These are phyloP conservation scores for Bryoerythrophyllum caledonicum DNA, from an alignment of 225 moss, liverwort and hornwort species.

Conservation along the genomic window DNA sequence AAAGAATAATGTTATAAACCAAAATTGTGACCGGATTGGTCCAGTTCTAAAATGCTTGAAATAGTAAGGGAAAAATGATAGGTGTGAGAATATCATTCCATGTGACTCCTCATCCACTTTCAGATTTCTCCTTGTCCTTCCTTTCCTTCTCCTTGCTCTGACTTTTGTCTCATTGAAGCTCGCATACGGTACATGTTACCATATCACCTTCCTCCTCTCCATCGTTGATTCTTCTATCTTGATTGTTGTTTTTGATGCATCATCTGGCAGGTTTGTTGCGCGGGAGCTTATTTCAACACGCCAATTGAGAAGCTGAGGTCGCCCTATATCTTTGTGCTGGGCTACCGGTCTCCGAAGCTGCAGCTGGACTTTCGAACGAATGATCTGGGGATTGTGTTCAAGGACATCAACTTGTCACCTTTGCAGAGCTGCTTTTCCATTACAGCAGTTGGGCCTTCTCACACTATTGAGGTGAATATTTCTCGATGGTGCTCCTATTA, in stretches of 20 bases:
- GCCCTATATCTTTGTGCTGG: slow-evolving; percentile 59
- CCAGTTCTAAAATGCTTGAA: too few relatives aligned
- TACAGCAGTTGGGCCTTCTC: slow-evolving; percentile 54
- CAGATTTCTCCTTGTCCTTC: too few relatives aligned
- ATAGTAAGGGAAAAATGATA: too few relatives aligned
- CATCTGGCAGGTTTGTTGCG: slow-evolving; percentile 56
- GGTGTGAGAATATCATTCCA: background rate
- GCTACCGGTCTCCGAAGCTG: slow-evolving; percentile 63
- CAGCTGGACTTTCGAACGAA: slow-evolving; percentile 64
- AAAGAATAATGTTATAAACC: too few relatives aligned
- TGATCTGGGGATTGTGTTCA: slow-evolving; percentile 66
- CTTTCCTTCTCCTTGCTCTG: too few relatives aligned
- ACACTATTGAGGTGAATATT: slow-evolving; percentile 54
- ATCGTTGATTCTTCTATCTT: too few relatives aligned
- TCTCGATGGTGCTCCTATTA: background rate
- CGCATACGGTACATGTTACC: too few relatives aligned
- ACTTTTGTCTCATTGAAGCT: too few relatives aligned
- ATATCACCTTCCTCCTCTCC: too few relatives aligned
- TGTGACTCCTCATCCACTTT: too few relatives aligned
- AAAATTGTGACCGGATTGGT: too few relatives aligned
- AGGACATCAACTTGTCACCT: slow-evolving; percentile 51
- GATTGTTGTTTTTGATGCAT: too few relatives aligned
- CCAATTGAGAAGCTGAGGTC: slow-evolving; percentile 38
- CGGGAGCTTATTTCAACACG: slow-evolving; percentile 63
- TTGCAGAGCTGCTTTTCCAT: slow-evolving; percentile 62